Percentiles rank a stretch among this genome's conserved stretches.
Evolutionary conservation across 345 rosid species (phyloP).

Genomic region (Camelina hispida): DNA sequence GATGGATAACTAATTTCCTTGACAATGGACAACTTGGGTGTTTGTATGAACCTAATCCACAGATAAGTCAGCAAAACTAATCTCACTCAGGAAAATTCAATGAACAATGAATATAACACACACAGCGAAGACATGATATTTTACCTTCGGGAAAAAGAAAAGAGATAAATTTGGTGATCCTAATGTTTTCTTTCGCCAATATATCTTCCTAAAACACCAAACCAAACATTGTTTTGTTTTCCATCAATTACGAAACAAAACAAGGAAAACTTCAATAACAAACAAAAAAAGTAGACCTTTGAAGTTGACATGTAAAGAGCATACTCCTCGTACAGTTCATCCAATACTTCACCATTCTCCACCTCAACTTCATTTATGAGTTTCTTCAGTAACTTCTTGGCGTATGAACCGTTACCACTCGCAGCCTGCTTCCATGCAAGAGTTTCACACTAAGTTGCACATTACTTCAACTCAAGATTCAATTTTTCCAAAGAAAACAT

Average conservation of each 20-base stretch:
- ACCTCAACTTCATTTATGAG: slow-evolving; percentile 74
- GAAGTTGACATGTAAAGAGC: slow-evolving; percentile 57
- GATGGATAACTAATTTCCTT: slow-evolving; percentile 57
- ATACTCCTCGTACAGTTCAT: slow-evolving; percentile 70
- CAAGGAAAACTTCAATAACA: not conserved
- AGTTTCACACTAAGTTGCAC: slow-evolving; percentile 1
- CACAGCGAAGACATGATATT: slow-evolving; percentile 9
- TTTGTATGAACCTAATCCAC: slow-evolving; percentile 52
- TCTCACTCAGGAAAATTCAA: not conserved
- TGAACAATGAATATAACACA: slow-evolving; percentile 12
- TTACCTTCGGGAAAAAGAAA: slow-evolving; percentile 80
- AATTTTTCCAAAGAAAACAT: not conserved
- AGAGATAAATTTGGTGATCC: slow-evolving; percentile 68
- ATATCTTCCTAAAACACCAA: slow-evolving; percentile 49
- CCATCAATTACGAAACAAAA: not conserved
- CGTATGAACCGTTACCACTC: slow-evolving; percentile 53
- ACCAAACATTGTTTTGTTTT: slow-evolving; percentile 20
- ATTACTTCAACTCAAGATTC: slow-evolving; percentile 6
- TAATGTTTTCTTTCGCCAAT: slow-evolving; percentile 48
- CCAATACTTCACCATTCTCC: slow-evolving; percentile 54
- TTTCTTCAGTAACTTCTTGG: slow-evolving; percentile 70
- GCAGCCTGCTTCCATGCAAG: slow-evolving; percentile 50
- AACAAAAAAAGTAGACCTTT: slow-evolving; percentile 52
- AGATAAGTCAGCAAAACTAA: slow-evolving; percentile 20
- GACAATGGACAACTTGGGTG: slow-evolving; percentile 53